Conservation (phyloP, 345 rosid genomes). For the Populus euphratica region DNA sequence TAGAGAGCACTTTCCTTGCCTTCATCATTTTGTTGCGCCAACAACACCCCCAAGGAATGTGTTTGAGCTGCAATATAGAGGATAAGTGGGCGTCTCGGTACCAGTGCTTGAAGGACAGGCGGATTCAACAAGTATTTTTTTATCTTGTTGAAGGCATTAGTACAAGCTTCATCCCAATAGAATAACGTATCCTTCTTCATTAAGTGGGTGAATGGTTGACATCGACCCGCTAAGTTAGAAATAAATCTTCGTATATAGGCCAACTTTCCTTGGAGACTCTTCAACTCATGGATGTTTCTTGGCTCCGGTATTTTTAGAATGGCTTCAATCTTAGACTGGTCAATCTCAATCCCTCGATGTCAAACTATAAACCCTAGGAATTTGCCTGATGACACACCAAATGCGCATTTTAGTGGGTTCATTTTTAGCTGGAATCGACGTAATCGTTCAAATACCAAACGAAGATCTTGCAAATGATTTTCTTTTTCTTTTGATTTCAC, state of each 20-base stretch:
- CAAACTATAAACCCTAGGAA: background rate
- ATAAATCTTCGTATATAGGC: too few species aligned
- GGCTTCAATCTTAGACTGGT: background rate
- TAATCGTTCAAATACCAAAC: background rate
- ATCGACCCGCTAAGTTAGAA: too few species aligned
- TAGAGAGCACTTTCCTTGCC: background rate
- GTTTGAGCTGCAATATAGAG: background rate
- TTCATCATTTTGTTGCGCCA: background rate
- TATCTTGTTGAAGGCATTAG: background rate
- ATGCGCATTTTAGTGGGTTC: background rate
- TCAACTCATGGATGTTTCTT: background rate
- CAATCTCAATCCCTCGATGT: conserved; percentile 6
- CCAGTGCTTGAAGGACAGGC: too few species aligned
- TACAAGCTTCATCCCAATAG: background rate
- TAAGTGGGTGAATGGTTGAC: too few species aligned
- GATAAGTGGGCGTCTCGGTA: background rate
- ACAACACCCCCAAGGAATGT: background rate
- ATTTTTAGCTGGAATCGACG: background rate
- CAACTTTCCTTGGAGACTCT: background rate
- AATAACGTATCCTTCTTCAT: background rate
- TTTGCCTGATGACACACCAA: conserved; percentile 5
- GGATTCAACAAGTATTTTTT: background rate
- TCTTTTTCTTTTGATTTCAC: background rate
- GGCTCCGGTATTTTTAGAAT: background rate
- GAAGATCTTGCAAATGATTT: background rate